A percentile compares a stretch with the other conserved stretches of the same genome.
Evolutionary conservation across 768 basidiomycete species (phyloP).

Genomic region (Mrakia gelida): DNA sequence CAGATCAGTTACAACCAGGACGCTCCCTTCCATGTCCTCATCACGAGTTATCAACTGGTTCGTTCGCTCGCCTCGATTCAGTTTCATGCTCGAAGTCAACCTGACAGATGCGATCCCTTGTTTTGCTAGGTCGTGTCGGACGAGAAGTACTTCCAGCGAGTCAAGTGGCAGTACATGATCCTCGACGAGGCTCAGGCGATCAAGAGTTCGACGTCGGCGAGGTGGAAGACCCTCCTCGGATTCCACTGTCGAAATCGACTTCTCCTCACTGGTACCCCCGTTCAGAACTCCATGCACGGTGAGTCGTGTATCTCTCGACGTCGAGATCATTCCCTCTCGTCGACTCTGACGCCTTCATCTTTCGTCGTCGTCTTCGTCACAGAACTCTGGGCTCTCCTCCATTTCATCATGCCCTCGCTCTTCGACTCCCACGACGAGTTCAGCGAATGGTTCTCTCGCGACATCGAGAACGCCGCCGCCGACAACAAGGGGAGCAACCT

Average conservation of each 20-base stretch:
- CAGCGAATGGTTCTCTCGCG: constrained; percentile 99
- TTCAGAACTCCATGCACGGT: constrained; percentile 99
- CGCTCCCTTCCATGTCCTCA: constrained; percentile 91
- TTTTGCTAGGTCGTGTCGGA: constrained; percentile 75
- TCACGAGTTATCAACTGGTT: constrained; percentile 94
- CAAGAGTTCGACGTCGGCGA: constrained; percentile 90
- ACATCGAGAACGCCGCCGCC: constrained; percentile 82
- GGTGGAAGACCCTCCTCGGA: constrained; percentile 95
- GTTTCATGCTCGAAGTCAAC: background rate
- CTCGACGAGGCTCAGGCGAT: constrained; percentile 99
- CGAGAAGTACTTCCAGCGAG: constrained; percentile 93
- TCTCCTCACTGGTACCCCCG: constrained; percentile 92
- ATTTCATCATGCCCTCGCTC: constrained; percentile 99
- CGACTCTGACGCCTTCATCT: background rate
- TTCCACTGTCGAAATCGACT: constrained; percentile 94
- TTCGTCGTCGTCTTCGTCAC: constrained; percentile 13
- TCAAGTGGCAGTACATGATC: constrained; percentile 99
- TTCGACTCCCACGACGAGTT: constrained; percentile 99
- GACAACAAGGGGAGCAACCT: constrained; percentile 79
- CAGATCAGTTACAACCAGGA: constrained; percentile 92
- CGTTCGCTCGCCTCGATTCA: constrained; percentile 38
- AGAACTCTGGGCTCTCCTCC: constrained; percentile 97
- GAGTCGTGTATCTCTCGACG: constrained; percentile 33
- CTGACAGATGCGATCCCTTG: background rate
- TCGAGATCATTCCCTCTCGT: background rate